phyloP scores from a whole-genome alignment of 257 asterid genomes.

The Ophiorrhiza pumila region DNA sequence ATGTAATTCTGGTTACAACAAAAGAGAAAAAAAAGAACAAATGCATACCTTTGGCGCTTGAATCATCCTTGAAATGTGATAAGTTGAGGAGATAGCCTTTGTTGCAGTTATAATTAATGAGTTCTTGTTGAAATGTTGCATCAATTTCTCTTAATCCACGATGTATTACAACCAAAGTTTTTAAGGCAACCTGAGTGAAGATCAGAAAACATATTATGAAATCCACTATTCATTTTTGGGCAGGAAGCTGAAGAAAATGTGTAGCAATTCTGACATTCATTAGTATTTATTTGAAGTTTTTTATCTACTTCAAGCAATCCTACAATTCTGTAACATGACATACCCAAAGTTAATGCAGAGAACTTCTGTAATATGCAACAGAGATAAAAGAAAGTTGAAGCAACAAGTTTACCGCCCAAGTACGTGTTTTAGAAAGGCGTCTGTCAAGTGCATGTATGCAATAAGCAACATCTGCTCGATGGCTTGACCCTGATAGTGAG shows the following conservation, averaged over 20 bases:
- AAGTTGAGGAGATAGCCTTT: conserved; percentile 56
- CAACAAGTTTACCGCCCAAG: conserved; percentile 55
- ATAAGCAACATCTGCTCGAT: conserved; percentile 73
- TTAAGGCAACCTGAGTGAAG: conserved; percentile 63
- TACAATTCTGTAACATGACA: conserved; percentile 1
- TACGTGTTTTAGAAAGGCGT: conserved; percentile 65
- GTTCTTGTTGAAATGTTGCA: conserved; percentile 61
- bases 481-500: conserved; percentile 63
- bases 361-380: neutral
- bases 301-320: neutral
- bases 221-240: neutral
- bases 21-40: conserved; percentile 20
- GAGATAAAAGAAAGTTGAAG: conserved; percentile 6
- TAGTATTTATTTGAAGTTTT: neutral
- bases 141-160: conserved; percentile 85
- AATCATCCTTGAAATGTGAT: conserved; percentile 71
- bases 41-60: conserved; percentile 54
- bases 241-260: neutral
- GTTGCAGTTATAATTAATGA: conserved; percentile 41
- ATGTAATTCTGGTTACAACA: conserved; percentile 3
- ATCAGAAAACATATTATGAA: neutral
- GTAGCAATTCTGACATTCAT: neutral
- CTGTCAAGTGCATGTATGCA: conserved; percentile 67
- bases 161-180: conserved; percentile 71
- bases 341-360: neutral